Conservation (phyloP, 768 basidiomycete genomes). For the Cantharellus anzutake region DNA sequence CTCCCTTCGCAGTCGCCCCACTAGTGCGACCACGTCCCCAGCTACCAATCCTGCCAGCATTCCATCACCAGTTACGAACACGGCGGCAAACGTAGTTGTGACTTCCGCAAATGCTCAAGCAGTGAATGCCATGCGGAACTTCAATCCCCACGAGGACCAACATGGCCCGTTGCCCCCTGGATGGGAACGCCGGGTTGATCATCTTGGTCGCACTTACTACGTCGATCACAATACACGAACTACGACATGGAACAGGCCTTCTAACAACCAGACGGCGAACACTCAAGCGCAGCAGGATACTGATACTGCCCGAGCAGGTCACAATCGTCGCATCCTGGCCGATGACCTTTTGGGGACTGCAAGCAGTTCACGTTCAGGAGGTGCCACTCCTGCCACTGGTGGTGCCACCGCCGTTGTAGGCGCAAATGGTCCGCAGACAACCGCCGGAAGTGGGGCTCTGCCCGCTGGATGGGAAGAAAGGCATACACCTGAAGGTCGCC, state of each 20-base stretch:
- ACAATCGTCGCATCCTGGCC: constrained; percentile 63
- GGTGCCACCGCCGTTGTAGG: constrained; percentile 6
- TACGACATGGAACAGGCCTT: constrained; percentile 95
- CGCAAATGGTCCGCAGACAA: constrained; percentile 24
- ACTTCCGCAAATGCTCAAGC: not conserved
- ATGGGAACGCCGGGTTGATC: constrained; percentile 96
- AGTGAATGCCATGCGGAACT: constrained; percentile 41
- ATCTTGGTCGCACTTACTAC: constrained; percentile 89
- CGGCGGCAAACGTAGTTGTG: constrained; percentile 15
- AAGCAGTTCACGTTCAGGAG: constrained; percentile 13
- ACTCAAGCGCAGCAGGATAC: constrained; percentile 38
- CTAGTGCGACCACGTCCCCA: not conserved
- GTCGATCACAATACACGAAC: constrained; percentile 97
- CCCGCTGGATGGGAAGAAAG: constrained; percentile 99
- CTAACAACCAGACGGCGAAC: constrained; percentile 46
- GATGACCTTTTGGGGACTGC: constrained; percentile 59
- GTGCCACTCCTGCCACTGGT: constrained; percentile 13
- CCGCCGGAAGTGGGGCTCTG: constrained; percentile 66
- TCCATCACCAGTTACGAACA: constrained; percentile 46
- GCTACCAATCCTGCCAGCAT: constrained; percentile 16
- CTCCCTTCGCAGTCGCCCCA: not conserved
- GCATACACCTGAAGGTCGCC: constrained; percentile 93
- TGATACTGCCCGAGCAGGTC: constrained; percentile 71
- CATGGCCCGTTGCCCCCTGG: constrained; percentile 76
- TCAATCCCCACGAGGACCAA: constrained; percentile 91